These are phyloP conservation scores for Entrophospora sp. DNA, from an alignment of 192 early-diverging fungal species.

Conservation along the genomic window DNA sequence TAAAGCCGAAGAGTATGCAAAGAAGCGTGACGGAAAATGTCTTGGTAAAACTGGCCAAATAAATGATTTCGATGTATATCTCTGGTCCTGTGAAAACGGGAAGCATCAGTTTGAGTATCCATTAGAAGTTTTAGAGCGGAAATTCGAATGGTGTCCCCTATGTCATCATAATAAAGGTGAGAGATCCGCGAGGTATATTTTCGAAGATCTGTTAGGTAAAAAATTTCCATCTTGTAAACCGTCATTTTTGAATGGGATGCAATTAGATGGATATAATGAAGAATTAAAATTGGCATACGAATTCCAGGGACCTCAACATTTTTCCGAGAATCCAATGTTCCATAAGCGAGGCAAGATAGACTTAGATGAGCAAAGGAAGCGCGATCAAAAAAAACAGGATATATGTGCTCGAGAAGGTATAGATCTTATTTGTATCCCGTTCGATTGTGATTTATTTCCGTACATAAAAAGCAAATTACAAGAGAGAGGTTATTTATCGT, in stretches of 20 bases:
- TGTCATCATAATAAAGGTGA: not conserved
- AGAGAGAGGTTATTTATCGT: not conserved
- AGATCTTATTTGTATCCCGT: too few relatives aligned
- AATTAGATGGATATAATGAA: too few relatives aligned
- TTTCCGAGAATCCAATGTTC: too few relatives aligned
- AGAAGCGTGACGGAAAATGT: conserved; percentile 1
- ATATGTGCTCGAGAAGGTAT: too few relatives aligned
- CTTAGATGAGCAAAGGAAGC: not conserved
- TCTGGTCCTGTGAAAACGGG: too few relatives aligned
- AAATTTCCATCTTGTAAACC: too few relatives aligned
- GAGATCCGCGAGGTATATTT: not conserved
- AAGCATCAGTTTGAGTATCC: not conserved
- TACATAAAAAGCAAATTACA: not conserved
- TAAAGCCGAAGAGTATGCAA: not conserved
- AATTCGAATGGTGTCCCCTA: not conserved
- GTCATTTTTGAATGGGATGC: too few relatives aligned
- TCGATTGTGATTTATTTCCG: conserved; percentile 7
- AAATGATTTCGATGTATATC: too few relatives aligned
- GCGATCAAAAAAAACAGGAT: not conserved
- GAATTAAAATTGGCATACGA: conserved; percentile 1
- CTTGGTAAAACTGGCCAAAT: not conserved
- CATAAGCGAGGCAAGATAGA: not conserved
- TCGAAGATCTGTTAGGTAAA: not conserved
- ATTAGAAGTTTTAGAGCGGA: not conserved
- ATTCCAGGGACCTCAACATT: not conserved